Evolutionary conservation across 2,329 filamentous ascomycete species (phyloP).

Genomic region (Shiraia sp.): DNA sequence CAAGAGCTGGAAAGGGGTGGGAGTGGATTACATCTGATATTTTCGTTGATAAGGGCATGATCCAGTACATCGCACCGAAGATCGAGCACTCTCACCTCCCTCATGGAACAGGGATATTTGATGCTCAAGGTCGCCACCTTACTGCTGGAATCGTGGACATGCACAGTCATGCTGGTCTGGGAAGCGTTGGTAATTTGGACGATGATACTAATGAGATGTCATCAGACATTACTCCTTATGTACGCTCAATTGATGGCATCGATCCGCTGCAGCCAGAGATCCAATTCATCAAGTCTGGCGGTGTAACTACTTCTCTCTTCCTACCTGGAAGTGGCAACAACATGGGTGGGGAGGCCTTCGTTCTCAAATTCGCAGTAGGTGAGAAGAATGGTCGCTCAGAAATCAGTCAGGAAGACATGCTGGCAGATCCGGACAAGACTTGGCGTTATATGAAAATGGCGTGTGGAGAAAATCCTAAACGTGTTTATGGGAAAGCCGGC

Average conservation of each 20-base stretch:
- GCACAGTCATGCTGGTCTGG: slow-evolving; percentile 66
- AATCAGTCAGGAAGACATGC: slow-evolving; percentile 64
- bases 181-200: slow-evolving; percentile 57
- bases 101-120: slow-evolving; percentile 55
- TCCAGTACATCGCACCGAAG: slow-evolving; percentile 55
- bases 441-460: slow-evolving; percentile 80
- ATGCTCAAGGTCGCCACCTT: slow-evolving; percentile 64
- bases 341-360: slow-evolving; percentile 71
- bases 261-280: slow-evolving; percentile 67
- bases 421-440: slow-evolving; percentile 66
- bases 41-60: slow-evolving; percentile 63
- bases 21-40: slow-evolving; percentile 65
- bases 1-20: slow-evolving; percentile 62
- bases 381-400: slow-evolving; percentile 63
- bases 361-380: slow-evolving; percentile 70
- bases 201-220: slow-evolving; percentile 68
- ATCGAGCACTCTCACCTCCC: slow-evolving; percentile 55
- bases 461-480: slow-evolving; percentile 71
- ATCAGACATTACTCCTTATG: slow-evolving; percentile 67
- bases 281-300: slow-evolving; percentile 71
- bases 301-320: slow-evolving; percentile 70
- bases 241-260: slow-evolving; percentile 67
- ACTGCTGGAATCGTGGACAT: slow-evolving; percentile 73
- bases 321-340: slow-evolving; percentile 73
- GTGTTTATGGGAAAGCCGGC: slow-evolving; percentile 61